These are phyloP conservation scores for Babesia ovis DNA, from an alignment of 169 alveolate genomes.

Conservation along the genomic window DNA sequence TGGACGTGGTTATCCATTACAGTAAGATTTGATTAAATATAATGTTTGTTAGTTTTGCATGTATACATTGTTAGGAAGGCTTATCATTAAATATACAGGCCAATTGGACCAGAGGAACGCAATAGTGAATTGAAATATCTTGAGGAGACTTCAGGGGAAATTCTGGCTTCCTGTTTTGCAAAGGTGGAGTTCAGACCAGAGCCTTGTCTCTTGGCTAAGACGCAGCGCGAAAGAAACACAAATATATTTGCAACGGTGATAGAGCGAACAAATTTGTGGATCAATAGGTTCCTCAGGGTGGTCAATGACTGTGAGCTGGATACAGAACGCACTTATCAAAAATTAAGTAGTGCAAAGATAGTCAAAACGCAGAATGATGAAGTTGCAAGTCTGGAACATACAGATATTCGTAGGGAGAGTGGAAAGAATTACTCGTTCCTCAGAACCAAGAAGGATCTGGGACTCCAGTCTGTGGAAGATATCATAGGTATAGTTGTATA, in stretches of 20 bases:
- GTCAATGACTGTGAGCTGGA: conserved; percentile 66
- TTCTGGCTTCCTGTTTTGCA: conserved; percentile 2
- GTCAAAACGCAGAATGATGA: conserved; percentile 9
- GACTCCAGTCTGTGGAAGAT: conserved; percentile 64
- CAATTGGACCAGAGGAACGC: conserved; percentile 57
- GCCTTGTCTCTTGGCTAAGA: conserved; percentile 19
- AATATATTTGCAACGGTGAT: background rate
- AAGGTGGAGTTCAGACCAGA: background rate
- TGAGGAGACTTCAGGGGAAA: background rate
- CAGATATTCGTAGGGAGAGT: background rate
- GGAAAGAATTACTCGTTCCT: conserved; percentile 47
- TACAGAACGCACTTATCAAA: conserved; percentile 57
- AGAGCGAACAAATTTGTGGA: conserved; percentile 29
- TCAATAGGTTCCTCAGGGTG: conserved; percentile 49
- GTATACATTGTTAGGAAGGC: background rate
- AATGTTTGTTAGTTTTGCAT: background rate
- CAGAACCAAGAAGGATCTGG: conserved; percentile 60
- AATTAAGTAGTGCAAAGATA: conserved; percentile 9
- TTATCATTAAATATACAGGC: conserved; percentile 17
- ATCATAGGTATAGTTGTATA: conserved; percentile 37
- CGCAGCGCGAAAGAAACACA: background rate
- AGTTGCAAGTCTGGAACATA: background rate
- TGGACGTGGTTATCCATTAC: no score
- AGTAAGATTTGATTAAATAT: background rate
- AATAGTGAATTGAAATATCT: background rate